Evolutionary conservation across 2,329 filamentous ascomycete species (phyloP).

Genomic region (Aspergillus carbonarius): DNA sequence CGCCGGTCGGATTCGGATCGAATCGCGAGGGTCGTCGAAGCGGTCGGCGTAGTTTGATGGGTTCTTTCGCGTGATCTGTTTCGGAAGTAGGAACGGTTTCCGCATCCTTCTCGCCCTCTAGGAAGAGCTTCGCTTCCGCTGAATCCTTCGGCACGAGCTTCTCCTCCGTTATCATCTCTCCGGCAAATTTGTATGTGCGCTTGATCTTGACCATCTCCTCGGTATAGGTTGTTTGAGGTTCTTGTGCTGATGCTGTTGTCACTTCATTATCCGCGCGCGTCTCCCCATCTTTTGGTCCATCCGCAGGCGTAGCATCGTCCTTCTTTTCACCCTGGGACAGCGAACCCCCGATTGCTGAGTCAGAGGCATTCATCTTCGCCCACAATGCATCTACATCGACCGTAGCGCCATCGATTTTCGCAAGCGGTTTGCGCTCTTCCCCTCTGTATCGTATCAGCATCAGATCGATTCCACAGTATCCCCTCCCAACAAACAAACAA

Average conservation of each 20-base stretch:
- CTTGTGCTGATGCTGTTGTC: constrained; percentile 9
- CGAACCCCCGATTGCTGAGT: constrained; percentile 14
- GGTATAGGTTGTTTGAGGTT: constrained; percentile 15
- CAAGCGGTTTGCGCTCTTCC: constrained; percentile 49
- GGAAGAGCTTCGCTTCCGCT: constrained; percentile 56
- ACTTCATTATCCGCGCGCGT: constrained; percentile 14
- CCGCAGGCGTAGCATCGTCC: constrained; percentile 10
- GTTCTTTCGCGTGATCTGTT: constrained; percentile 20
- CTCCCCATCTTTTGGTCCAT: constrained; percentile 15
- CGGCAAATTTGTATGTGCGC: constrained; percentile 58
- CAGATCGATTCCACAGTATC: constrained; percentile 8
- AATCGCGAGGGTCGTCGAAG: constrained; percentile 47
- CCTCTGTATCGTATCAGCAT: constrained; percentile 31
- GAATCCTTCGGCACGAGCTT: constrained; percentile 54
- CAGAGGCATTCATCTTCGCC: constrained; percentile 50
- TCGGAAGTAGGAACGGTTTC: constrained; percentile 31
- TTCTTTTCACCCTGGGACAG: constrained; percentile 18
- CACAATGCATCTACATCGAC: constrained; percentile 57
- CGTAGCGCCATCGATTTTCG: constrained; percentile 51
- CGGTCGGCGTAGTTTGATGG: constrained; percentile 37
- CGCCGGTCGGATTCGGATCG: constrained; percentile 46
- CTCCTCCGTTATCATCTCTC: constrained; percentile 54
- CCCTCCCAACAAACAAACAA: background rate
- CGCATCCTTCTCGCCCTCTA: constrained; percentile 43
- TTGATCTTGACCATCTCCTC: constrained; percentile 56